Conservation (phyloP, 2,329 filamentous ascomycete genomes). For the Pseudocercospora ulei region DNA sequence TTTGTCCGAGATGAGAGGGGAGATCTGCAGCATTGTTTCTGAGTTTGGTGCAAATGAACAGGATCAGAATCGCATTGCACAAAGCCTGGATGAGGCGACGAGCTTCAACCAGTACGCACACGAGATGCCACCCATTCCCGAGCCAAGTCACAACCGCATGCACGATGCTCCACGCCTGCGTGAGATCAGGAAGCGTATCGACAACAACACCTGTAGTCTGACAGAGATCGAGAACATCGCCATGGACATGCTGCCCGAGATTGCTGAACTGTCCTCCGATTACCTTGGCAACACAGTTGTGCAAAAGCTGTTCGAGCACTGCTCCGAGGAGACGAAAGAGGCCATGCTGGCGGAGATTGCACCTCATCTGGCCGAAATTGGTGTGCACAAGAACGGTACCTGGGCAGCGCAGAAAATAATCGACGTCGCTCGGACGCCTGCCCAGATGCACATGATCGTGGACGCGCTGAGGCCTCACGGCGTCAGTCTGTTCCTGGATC, state of each 20-base stretch:
- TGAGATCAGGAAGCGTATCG: constrained; percentile 94
- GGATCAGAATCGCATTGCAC: constrained; percentile 61
- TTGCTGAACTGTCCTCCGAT: constrained; percentile 87
- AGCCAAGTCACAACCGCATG: constrained; percentile 77
- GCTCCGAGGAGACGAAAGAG: constrained; percentile 80
- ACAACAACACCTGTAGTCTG: constrained; percentile 79
- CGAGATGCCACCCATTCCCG: constrained; percentile 80
- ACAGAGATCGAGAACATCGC: constrained; percentile 88
- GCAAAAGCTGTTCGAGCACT: constrained; percentile 95
- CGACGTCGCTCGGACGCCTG: constrained; percentile 77
- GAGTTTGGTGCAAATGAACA: constrained; percentile 80
- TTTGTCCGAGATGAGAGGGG: constrained; percentile 65
- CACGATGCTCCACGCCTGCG: constrained; percentile 90
- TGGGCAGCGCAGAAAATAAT: constrained; percentile 99
- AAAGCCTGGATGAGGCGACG: constrained; percentile 67
- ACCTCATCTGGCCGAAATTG: constrained; percentile 89
- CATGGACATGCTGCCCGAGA: constrained; percentile 88
- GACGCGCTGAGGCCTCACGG: constrained; percentile 77
- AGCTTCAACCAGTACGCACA: constrained; percentile 60
- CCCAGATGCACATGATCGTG: constrained; percentile 75
- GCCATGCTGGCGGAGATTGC: constrained; percentile 82
- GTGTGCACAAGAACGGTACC: constrained; percentile 97
- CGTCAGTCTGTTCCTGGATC: constrained; percentile 85
- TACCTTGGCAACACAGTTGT: constrained; percentile 99
- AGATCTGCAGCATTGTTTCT: constrained; percentile 75